Conservation (phyloP, 225 moss, liverwort and hornwort species). For the Neckera pumila region DNA sequence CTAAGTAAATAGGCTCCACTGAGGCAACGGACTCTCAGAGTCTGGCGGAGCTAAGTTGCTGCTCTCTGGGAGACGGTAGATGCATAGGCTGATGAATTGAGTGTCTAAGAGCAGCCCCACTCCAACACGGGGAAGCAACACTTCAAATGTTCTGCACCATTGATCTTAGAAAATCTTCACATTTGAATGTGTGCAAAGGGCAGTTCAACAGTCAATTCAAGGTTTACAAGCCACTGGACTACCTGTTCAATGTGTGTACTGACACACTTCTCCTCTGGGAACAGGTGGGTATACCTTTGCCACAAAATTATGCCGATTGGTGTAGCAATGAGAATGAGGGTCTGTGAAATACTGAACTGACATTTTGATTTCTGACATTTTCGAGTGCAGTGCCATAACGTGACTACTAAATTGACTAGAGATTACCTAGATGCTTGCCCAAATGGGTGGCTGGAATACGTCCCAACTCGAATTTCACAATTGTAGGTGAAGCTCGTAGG, state of each 20-base stretch:
- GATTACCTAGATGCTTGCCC: slow-evolving; percentile 49
- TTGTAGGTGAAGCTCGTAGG: slow-evolving; percentile 15
- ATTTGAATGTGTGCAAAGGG: background rate
- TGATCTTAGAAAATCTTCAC: too few relatives aligned
- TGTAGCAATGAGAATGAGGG: background rate
- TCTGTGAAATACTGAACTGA: background rate
- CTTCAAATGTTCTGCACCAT: too few relatives aligned
- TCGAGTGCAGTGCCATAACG: slow-evolving; percentile 29
- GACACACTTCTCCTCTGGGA: slow-evolving; percentile 47
- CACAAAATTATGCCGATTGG: background rate
- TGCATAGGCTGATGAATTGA: background rate
- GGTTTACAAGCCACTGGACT: slow-evolving; percentile 29
- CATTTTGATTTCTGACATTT: background rate
- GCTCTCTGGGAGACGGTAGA: background rate
- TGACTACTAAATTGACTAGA: slow-evolving; percentile 38
- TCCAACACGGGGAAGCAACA: too few relatives aligned
- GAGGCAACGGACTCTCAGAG: background rate
- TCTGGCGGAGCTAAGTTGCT: too few relatives aligned
- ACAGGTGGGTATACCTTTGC: slow-evolving; percentile 8
- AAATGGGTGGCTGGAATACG: slow-evolving; percentile 45
- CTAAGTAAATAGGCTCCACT: background rate
- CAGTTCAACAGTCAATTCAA: slow-evolving; percentile 40
- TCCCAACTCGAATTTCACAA: slow-evolving; percentile 44
- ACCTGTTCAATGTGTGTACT: slow-evolving; percentile 26
- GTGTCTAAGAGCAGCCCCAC: too few relatives aligned